These are phyloP conservation scores for Catharanthus roseus DNA, from an alignment of 257 asterid species.

Conservation along the genomic window DNA sequence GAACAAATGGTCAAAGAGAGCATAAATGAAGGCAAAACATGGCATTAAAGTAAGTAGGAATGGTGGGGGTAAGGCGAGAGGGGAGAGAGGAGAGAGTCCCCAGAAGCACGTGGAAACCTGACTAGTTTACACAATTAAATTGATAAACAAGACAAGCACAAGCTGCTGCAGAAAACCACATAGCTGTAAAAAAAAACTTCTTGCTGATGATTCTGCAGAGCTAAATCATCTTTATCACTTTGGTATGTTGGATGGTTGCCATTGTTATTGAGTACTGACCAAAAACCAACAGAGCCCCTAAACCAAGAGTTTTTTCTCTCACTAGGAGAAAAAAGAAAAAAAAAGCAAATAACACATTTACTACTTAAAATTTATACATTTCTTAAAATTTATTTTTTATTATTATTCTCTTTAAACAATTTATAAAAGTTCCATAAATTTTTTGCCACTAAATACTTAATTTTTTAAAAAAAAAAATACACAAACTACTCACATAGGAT, in stretches of 20 bases:
- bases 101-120: constrained; percentile 65
- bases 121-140: constrained; percentile 27
- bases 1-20: constrained; percentile 31
- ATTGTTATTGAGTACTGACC: background rate
- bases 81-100: constrained; percentile 34
- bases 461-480: no score
- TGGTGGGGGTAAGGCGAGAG: constrained; percentile 15
- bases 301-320: constrained; percentile 3
- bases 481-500: no score
- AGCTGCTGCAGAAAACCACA: background rate
- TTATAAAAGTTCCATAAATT: no score
- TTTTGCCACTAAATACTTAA: no score
- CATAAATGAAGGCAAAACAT: constrained; percentile 25
- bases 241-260: constrained; percentile 6
- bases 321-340: no score
- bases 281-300: background rate
- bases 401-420: no score
- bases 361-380: no score
- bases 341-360: no score
- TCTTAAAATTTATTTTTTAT: no score
- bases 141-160: constrained; percentile 40
- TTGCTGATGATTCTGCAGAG: background rate
- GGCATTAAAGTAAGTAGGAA: constrained; percentile 55
- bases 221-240: constrained; percentile 3
- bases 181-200: background rate